Evolutionary conservation across 306 rosid species (phyloP), one percentile per base, ranked within the genome.

Genomic region (Begonia fuchsioides): DNA sequence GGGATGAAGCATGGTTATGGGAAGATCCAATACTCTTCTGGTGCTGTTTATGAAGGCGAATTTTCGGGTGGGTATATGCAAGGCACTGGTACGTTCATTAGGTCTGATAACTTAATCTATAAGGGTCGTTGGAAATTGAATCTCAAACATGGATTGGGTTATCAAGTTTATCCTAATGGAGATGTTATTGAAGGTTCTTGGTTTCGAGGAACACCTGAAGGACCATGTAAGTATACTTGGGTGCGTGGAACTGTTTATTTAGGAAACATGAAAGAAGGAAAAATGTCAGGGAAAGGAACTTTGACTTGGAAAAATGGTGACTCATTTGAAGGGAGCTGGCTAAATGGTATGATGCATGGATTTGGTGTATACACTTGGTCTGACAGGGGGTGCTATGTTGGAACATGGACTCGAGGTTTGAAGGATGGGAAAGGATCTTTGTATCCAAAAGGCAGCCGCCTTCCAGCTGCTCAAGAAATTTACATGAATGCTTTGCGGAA

Each of bases 341-440:
- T 82, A 70, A 77, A 82, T 61, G 95, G 92, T 38, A 75, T 73
- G 93, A 90, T 85, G 94, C 86, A 90, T 68, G 98, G 98, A 17
- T 80, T 82, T 50, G 98, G 98, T 39, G 87, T 65, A 32, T 90
- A 85, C 58, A 81, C 81, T 39, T 90, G 98, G 98, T 65, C 83
- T 66, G 96, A 90, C 63, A 93, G 96, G 51, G 94, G 95, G 38
- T 79, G 76, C 75, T 90, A 90, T 65, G 98, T 85, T 47, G 98
- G 98, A 60, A 90, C 94, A 12, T 90, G 98, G 98, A 85, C 95
- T 15, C 58, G 78, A 18, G 95, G 96, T 55, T 59, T 90, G 56
- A 90, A 90, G 72, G 98, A 90, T 69, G 98, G 98, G 39, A 85
- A 85, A 65, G 98, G 98, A 41, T 85, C 98, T 11, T 82, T 74